Base-by-base conservation (phyloP, 2,329 filamentous ascomycete genomes). In the Nemania sp. region DNA sequence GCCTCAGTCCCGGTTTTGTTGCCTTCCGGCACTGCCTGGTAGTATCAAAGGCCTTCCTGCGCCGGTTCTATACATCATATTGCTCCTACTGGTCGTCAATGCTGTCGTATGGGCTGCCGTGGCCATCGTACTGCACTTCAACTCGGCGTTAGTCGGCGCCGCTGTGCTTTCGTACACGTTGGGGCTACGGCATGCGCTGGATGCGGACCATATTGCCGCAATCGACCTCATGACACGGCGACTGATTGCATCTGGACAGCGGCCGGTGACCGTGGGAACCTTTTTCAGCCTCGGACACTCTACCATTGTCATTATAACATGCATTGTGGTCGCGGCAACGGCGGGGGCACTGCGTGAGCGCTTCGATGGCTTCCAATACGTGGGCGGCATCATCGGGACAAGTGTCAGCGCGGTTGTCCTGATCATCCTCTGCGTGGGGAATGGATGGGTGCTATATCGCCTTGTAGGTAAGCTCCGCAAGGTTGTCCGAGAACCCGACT, bases 201-300 rank as follows among this genome's bases (percentile, higher is more conserved):
- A 98, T 72, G 95, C 94, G n/a, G 94, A 98, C 76, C 95, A 98
- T 74, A 85, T 83, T 70, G 77, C 77, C 69, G 94, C 93, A 65
- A 99, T 98, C 70, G 94, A 98, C 76, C 84, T 98, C 39, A 96
- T 96, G 88, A 98, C 95, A 0, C 85, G 95, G 2, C 87, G 94
- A 6, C 85, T 98, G 21, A 87, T 98, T 39, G 93, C 93, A 0
- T 85, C 90, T 0, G 92, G 92, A 17, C 91, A 95, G 72, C 86
- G 86, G 1, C 93, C 94, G 1, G 92, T 96, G 11, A 94, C 93
- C 0, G 94, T 98, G 1, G 95, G 94, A 45, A 97, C 92, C 1
- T 98, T 91, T 74, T 98, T 99, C 80, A 94, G 90, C 0, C 83
- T 98, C 0, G 94, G 95, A 0, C 94, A 98, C 77, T 96, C 90